A percentile compares a stretch with the other conserved stretches of the same genome.
Conservation (phyloP, 23 red algal species). For the Agarophyton chilense region DNA sequence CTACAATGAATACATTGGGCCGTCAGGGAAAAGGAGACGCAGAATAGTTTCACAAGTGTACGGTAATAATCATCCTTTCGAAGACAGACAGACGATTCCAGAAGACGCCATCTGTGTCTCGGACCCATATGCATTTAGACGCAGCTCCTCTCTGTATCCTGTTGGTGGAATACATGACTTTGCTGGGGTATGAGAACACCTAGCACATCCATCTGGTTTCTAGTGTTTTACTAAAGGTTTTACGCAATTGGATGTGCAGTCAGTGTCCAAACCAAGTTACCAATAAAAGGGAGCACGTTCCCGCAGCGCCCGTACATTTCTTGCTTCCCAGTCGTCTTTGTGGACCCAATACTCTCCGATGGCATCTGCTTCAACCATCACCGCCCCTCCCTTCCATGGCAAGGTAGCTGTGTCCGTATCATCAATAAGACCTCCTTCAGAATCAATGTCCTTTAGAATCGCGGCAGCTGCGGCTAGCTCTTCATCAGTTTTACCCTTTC, state of each 20-base stretch:
- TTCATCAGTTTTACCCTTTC: conserved; percentile 67
- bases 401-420: conserved; percentile 69
- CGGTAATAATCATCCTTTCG: conserved; percentile 50
- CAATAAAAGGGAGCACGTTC: conserved; percentile 76
- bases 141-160: conserved; percentile 42
- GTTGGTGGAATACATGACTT: conserved; percentile 62
- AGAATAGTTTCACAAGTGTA: conserved; percentile 61
- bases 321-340: conserved; percentile 65
- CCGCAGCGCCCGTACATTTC: conserved; percentile 62
- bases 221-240: background rate
- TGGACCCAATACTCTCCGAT: conserved; percentile 65
- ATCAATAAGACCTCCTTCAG: conserved; percentile 51
- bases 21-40: conserved; percentile 28
- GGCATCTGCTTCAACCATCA: conserved; percentile 73
- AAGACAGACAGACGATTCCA: background rate
- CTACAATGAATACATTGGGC: conserved; percentile 62
- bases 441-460: conserved; percentile 36
- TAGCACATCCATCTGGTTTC: background rate
- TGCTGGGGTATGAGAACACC: background rate
- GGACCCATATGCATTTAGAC: conserved; percentile 55
- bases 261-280: background rate
- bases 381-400: conserved; percentile 77
- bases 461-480: conserved; percentile 59
- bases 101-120: conserved; percentile 15
- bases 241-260: background rate